Conservation (phyloP, 768 basidiomycete genomes). For the Boletus subcaerulescens region DNA sequence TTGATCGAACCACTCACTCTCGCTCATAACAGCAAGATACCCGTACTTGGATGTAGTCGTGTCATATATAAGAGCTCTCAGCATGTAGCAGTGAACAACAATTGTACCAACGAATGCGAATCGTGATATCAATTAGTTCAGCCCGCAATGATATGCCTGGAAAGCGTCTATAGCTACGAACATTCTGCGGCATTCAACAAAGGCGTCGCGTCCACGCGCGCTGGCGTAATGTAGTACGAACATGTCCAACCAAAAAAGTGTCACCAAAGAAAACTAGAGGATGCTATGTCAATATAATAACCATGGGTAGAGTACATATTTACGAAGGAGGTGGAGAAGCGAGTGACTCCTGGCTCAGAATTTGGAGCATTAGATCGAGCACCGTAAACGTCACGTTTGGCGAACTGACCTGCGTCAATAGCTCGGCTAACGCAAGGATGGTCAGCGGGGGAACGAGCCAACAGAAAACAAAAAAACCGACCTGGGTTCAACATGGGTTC, state of each 20-base stretch:
- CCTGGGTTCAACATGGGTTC: constrained; percentile 69
- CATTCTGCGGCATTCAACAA: constrained; percentile 13
- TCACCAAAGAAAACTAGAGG: constrained; percentile 14
- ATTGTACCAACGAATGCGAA: not conserved
- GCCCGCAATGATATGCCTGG: not conserved
- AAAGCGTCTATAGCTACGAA: constrained; percentile 5
- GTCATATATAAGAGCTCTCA: constrained; percentile 28
- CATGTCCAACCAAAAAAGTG: constrained; percentile 12
- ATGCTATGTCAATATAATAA: constrained; percentile 20
- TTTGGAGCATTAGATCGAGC: constrained; percentile 30
- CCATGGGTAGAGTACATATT: constrained; percentile 27
- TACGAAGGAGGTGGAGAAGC: constrained; percentile 64
- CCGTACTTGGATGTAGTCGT: constrained; percentile 16
- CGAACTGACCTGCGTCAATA: constrained; percentile 56
- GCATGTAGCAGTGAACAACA: constrained; percentile 28
- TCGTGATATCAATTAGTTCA: constrained; percentile 23
- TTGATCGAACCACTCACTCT: not conserved
- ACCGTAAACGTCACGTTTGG: constrained; percentile 7
- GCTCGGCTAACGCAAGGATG: constrained; percentile 38
- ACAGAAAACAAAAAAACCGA: constrained; percentile 31
- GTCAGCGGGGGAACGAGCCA: constrained; percentile 3
- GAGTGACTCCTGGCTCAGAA: constrained; percentile 51
- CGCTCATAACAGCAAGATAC: constrained; percentile 40
- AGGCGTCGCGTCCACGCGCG: constrained; percentile 14
- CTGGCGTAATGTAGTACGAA: constrained; percentile 23